phyloP scores from a whole-genome alignment of 345 rosid genomes.

The Arabis alpina region DNA sequence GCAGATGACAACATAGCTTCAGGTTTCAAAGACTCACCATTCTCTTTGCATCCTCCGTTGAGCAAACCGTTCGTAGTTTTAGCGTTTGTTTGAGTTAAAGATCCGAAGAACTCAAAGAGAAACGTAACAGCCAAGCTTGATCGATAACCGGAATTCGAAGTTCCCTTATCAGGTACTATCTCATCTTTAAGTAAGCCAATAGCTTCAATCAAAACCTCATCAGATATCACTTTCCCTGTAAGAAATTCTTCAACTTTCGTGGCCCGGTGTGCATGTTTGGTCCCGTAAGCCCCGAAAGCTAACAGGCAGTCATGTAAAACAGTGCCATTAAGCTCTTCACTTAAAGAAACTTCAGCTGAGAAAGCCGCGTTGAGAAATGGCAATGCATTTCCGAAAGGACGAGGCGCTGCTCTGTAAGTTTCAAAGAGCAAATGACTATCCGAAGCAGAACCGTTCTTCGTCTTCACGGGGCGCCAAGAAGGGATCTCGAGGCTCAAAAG shows the following conservation, averaged over 20 bases:
- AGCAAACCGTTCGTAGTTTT: slow-evolving; percentile 29
- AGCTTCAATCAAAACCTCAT: slow-evolving; percentile 60
- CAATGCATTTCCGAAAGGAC: slow-evolving; percentile 85
- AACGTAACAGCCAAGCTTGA: slow-evolving; percentile 81
- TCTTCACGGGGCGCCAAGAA: slow-evolving; percentile 33
- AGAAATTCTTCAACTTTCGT: slow-evolving; percentile 63
- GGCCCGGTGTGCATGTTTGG: slow-evolving; percentile 72
- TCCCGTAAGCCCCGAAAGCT: slow-evolving; percentile 87
- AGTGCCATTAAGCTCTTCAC: slow-evolving; percentile 44
- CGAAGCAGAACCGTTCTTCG: slow-evolving; percentile 35
- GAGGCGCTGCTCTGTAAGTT: slow-evolving; percentile 85
- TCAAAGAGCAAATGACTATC: slow-evolving; percentile 57
- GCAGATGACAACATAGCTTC: slow-evolving; percentile 58
- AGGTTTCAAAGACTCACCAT: slow-evolving; percentile 34
- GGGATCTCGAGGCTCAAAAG: slow-evolving; percentile 63
- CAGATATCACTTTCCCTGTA: slow-evolving; percentile 56
- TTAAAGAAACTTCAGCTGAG: slow-evolving; percentile 65
- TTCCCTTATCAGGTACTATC: slow-evolving; percentile 65
- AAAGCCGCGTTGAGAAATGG: slow-evolving; percentile 88
- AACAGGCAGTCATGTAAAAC: slow-evolving; percentile 55
- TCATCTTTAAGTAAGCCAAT: slow-evolving; percentile 53
- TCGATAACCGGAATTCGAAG: slow-evolving; percentile 55
- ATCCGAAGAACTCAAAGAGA: slow-evolving; percentile 68
- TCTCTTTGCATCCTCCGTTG: slow-evolving; percentile 36
- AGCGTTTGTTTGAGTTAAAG: slow-evolving; percentile 40